phyloP scores from a whole-genome alignment of 148 eudicot genomes.

The Fallopia convolvulus region DNA sequence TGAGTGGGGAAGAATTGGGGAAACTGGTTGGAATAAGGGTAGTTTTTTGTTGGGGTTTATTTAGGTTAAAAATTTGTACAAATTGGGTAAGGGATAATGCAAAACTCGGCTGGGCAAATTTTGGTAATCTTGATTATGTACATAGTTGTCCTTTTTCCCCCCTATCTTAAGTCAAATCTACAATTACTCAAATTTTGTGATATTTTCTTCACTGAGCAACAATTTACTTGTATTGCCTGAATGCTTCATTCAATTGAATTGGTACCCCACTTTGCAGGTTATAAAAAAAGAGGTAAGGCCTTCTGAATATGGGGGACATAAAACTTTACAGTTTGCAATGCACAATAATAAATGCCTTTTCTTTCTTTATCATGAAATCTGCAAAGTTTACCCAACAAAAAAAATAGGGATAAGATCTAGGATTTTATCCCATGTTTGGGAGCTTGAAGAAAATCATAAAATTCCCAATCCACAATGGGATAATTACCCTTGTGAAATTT shows the following conservation, averaged over 20 bases:
- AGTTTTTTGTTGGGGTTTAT: neutral
- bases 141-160: neutral
- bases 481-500: too few relatives aligned
- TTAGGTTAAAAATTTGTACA: neutral
- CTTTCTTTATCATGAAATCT: neutral
- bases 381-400: neutral
- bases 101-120: neutral
- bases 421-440: neutral
- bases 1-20: neutral
- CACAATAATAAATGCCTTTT: neutral
- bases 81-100: neutral
- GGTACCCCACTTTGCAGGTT: slow-evolving; percentile 2
- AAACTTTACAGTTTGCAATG: slow-evolving; percentile 2
- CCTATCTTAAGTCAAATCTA: neutral
- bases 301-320: neutral
- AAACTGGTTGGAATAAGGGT: neutral
- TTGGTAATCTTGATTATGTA: slow-evolving; percentile 5
- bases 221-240: too few relatives aligned
- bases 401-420: neutral
- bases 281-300: neutral
- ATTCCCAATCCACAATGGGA: neutral
- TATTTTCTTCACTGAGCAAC: neutral
- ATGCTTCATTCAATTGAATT: neutral
- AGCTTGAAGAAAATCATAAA: neutral
- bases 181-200: neutral